Base-by-base conservation (phyloP, 768 basidiomycete species). In the Lepiota subincarnata region DNA sequence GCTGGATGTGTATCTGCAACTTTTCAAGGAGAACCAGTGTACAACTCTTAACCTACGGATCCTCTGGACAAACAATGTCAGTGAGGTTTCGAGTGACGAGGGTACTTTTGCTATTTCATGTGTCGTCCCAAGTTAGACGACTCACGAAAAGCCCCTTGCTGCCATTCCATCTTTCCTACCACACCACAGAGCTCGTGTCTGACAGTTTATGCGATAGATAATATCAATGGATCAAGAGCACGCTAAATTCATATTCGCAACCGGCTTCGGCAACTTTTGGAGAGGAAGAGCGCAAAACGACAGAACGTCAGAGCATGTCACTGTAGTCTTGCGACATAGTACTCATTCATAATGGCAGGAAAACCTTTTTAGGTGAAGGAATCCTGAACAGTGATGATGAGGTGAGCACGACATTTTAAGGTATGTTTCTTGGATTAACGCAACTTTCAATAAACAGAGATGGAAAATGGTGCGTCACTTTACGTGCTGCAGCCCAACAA, bases 361-460 rank as follows among this genome's bases (percentile, higher is more conserved):
- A 79, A 58, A 73, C 72, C 7, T 83, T 87, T 63, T 72, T 89
- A 16, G 88, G 88, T 2, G 72, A 78, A 57, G 86, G 87, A 1
- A 88, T 90, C 37, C 89, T 90, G 66, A 88, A 88, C 57, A 76
- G 86, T 13, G 87, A 88, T 64, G 87, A 85, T 59, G 80, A 83
- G 67, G 83, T 82, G 62, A 68, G 73, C 57, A 43, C 41, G n/a
- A 14, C 38, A n/a, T 45, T 22, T 6, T 56, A 28, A 56, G 46
- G 5, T 18, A 14, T 55, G 40, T 24, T 50, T 24, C 47, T 54
- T 40, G 34, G 35, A n/a, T 20, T 13, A 43, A 13, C 19, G 22
- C 19, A 49, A 41, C 49, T 24, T 39, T 20, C 38, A 47, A 10
- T 45, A 7, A 35, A 18, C 58, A 75, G 84, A 71, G 68, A 57